Conservation (phyloP, 768 basidiomycete species). For the Pleurotus giganteus region DNA sequence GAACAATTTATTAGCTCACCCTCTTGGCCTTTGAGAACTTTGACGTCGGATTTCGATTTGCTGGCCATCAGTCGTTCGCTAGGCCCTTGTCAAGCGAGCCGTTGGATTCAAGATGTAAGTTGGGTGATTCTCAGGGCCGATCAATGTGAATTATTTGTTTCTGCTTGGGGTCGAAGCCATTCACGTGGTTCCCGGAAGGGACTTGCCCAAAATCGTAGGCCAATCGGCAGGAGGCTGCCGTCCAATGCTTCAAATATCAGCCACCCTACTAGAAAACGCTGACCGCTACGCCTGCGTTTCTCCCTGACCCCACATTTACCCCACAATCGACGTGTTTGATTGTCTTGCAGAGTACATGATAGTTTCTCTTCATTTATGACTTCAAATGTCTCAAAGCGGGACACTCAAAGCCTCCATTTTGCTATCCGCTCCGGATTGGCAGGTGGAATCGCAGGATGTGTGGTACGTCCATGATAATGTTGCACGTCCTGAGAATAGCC, state of each 20-base stretch:
- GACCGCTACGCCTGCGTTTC: neutral
- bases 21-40: conserved; percentile 75
- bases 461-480: conserved; percentile 53
- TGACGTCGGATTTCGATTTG: conserved; percentile 55
- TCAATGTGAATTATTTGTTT: neutral
- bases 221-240: neutral
- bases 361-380: conserved; percentile 46
- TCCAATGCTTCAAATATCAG: neutral
- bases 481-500: conserved; percentile 7
- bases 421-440: conserved; percentile 84
- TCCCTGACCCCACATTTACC: neutral
- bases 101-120: conserved; percentile 10
- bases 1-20: conserved; percentile 33
- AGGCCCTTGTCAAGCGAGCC: conserved; percentile 5
- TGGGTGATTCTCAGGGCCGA: neutral
- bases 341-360: conserved; percentile 1
- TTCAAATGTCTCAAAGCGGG: conserved; percentile 51
- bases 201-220: neutral
- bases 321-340: neutral
- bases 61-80: conserved; percentile 35
- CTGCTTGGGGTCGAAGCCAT: neutral
- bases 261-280: neutral
- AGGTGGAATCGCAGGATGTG: conserved; percentile 91
- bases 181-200: conserved; percentile 4
- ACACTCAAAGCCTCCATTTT: conserved; percentile 57